Base-by-base conservation (phyloP, 1,284 basidiomycete species). In the Pseudozyma pruni region DNA sequence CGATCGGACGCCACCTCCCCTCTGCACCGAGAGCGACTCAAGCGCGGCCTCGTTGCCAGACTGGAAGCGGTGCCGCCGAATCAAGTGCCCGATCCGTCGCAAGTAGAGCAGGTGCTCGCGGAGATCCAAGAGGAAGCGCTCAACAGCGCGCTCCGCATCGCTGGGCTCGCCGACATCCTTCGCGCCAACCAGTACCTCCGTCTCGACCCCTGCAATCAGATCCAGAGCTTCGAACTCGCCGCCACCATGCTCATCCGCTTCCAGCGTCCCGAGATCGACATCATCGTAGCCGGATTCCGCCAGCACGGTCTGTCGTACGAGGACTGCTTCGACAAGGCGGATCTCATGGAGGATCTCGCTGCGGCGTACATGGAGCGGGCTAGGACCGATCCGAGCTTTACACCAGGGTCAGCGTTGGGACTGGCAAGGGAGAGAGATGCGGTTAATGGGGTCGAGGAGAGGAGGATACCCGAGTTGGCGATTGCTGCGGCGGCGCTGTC, bases 141-240 rank as follows among this genome's bases (percentile, higher is more conserved):
- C 60, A 90, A 92, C 77, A 89, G 90, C 25, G 91, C 93, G 0
- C 84, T 92, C 71, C 88, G 93, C 33, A 92, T 95, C 71, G 90
- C 93, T 16, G 91, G 91, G 20, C 84, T 95, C 79, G 90, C 90
- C 57, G 77, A 88, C 84, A 54, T 73, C 39, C 50, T 72, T n/a
- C 53, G 56, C 20, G 55, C 47, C 52, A 68, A 73, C 48, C 57
- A 59, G 33, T 79, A 75, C 31, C 54, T 79, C n/a, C 62, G 73
- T 17, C 57, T 77, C 7, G 76, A 79, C 29, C 70, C 76, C 1
- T 63, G 68, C 50, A 67, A 70, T 22, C 60, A 72, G 8, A 49
- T 66, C 22, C 57, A 63, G 23, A 37, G 61, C 14, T 43, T 72
- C 11, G 63, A 67, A 31, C 41, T 41, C 39, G 55, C 70, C 2